phyloP scores from a whole-genome alignment of 805 yeast species.

The Saccharomycopsis babjevae region DNA sequence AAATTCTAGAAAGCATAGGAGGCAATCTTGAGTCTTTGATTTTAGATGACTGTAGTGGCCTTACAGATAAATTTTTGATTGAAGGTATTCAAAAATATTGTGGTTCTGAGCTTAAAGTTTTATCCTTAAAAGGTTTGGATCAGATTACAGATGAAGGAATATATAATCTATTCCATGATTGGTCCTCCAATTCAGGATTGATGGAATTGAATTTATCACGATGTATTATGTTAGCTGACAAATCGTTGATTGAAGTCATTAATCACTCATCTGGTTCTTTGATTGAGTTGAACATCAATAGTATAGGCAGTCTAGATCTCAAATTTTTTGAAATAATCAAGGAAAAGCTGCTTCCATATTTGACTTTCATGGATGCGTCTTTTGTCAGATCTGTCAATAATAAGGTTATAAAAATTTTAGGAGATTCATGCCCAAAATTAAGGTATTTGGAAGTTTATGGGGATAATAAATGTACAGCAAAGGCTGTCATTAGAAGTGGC shows the following conservation, averaged over 20 bases:
- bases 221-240: constrained; percentile 57
- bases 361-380: constrained; percentile 65
- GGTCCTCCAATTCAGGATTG: constrained; percentile 48
- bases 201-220: constrained; percentile 51
- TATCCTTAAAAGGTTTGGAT: constrained; percentile 52
- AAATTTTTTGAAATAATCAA: constrained; percentile 40
- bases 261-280: constrained; percentile 56
- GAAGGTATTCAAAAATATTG: constrained; percentile 55
- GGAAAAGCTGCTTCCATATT: constrained; percentile 37
- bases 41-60: constrained; percentile 62
- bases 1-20: constrained; percentile 53
- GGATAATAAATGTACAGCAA: constrained; percentile 52
- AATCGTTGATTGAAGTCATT: constrained; percentile 47
- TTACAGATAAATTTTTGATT: constrained; percentile 53
- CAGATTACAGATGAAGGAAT: constrained; percentile 64
- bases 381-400: constrained; percentile 74
- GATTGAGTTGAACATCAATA: constrained; percentile 63
- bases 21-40: constrained; percentile 44
- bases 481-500: constrained; percentile 42
- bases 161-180: constrained; percentile 43
- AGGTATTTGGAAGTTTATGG: constrained; percentile 74
- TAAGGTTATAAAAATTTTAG: constrained; percentile 44
- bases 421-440: constrained; percentile 51
- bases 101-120: constrained; percentile 37
- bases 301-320: constrained; percentile 48